phyloP scores from a whole-genome alignment of 192 early-diverging fungal genomes.

The Umbelopsis sp. region DNA sequence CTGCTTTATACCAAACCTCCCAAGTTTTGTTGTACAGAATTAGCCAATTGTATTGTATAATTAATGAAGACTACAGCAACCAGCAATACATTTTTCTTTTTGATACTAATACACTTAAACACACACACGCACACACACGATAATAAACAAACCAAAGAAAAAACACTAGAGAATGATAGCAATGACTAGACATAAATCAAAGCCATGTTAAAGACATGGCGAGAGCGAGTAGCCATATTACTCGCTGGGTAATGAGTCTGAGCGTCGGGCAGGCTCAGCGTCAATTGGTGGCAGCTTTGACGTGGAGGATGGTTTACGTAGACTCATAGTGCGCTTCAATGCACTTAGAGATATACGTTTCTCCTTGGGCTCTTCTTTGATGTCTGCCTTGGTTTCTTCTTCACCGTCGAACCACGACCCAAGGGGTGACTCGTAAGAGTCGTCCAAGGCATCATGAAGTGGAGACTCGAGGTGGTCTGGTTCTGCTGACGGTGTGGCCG shows the following conservation, averaged over 20 bases:
- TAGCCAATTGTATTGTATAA: no score
- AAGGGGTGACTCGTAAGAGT: neutral
- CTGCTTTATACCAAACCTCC: no score
- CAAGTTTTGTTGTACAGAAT: no score
- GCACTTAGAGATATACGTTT: slow-evolving; percentile 7
- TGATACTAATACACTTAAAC: no score
- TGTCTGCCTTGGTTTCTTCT: neutral
- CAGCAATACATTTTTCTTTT: no score
- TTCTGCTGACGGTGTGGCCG: neutral
- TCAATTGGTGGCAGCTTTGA: neutral
- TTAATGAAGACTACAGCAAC: no score
- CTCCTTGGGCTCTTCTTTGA: slow-evolving; percentile 2
- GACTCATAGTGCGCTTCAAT: slow-evolving; percentile 3
- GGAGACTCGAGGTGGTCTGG: neutral
- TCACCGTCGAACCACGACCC: slow-evolving; percentile 3
- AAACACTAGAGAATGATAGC: no score
- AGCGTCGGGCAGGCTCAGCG: neutral
- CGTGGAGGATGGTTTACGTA: neutral
- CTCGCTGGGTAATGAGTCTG: neutral
- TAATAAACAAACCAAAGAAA: no score
- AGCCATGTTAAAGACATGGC: no score
- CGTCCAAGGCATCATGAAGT: neutral
- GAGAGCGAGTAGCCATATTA: neutral
- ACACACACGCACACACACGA: no score
- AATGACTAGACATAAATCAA: no score